A percentile compares a stretch with the other conserved stretches of the same genome.
These are phyloP conservation scores for Tuber umbilicatum DNA, from an alignment of 495 filamentous ascomycete species.

Conservation along the genomic window DNA sequence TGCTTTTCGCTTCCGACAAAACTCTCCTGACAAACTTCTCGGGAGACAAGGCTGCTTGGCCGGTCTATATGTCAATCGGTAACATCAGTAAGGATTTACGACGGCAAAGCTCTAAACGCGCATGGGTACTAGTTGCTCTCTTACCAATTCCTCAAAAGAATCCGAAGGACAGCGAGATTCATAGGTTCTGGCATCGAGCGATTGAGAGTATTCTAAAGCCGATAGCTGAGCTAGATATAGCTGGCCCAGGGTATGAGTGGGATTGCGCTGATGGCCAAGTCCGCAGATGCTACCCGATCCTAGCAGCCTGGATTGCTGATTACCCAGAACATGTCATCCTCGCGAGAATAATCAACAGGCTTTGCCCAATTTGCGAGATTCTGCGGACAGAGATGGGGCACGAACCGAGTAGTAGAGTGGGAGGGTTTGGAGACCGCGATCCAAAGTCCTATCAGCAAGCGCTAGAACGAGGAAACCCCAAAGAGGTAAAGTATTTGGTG, in stretches of 20 bases:
- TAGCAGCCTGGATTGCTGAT: too few species aligned
- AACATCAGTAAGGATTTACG: constrained; percentile 5
- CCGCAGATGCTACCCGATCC: neutral
- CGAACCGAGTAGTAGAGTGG: neutral
- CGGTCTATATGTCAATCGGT: constrained; percentile 1
- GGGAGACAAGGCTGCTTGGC: constrained; percentile 9
- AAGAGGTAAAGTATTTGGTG: too few species aligned
- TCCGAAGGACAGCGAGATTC: neutral
- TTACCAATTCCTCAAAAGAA: neutral
- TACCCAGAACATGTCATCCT: too few species aligned
- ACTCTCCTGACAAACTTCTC: constrained; percentile 13
- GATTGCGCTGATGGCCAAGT: neutral
- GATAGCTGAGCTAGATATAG: neutral
- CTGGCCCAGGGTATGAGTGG: neutral
- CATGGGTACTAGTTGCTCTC: neutral
- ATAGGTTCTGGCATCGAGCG: neutral
- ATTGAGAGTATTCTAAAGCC: neutral
- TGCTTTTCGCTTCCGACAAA: constrained; percentile 1
- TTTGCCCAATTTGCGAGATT: constrained; percentile 4
- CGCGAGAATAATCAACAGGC: too few species aligned
- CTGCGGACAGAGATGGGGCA: neutral
- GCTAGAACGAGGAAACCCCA: too few species aligned
- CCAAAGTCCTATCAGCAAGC: too few species aligned
- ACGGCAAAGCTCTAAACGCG: neutral
- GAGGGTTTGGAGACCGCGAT: neutral